Evolutionary conservation across 495 filamentous ascomycete species (phyloP).

Genomic region (Neurospora tetrasperma): DNA sequence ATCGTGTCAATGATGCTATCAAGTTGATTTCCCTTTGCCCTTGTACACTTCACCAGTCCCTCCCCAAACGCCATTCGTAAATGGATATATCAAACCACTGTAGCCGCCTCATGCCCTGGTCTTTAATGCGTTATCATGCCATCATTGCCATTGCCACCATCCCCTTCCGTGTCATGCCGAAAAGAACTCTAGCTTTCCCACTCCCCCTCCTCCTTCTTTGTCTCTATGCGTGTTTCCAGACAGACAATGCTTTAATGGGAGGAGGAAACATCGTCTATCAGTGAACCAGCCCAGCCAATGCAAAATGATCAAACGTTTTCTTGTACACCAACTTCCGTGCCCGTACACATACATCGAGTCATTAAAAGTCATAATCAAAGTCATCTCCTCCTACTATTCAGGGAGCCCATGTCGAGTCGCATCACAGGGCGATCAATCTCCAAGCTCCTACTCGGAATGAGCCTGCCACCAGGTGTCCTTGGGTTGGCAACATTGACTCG

Average conservation of each 20-base stretch:
- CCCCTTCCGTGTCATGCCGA: background rate
- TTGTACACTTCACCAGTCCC: background rate
- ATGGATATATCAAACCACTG: background rate
- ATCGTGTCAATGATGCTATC: background rate
- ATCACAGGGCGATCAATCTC: conserved; percentile 35
- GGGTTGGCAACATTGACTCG: conserved; percentile 47
- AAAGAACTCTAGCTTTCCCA: background rate
- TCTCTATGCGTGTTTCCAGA: background rate
- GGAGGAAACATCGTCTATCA: background rate
- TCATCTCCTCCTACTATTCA: background rate
- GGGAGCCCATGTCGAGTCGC: conserved; percentile 21
- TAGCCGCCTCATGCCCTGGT: background rate
- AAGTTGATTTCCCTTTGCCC: background rate
- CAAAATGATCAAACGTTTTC: background rate
- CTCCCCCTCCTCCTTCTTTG: background rate
- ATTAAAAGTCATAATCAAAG: background rate
- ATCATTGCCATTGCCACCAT: background rate
- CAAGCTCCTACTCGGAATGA: conserved; percentile 37
- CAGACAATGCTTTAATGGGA: background rate
- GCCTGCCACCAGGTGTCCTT: conserved; percentile 39
- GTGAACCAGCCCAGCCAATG: background rate
- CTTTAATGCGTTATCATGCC: background rate
- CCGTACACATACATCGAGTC: background rate
- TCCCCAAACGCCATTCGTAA: background rate
- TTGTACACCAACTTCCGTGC: background rate